Conservation (phyloP, 495 filamentous ascomycete genomes). For the Glarea lozoyensis region DNA sequence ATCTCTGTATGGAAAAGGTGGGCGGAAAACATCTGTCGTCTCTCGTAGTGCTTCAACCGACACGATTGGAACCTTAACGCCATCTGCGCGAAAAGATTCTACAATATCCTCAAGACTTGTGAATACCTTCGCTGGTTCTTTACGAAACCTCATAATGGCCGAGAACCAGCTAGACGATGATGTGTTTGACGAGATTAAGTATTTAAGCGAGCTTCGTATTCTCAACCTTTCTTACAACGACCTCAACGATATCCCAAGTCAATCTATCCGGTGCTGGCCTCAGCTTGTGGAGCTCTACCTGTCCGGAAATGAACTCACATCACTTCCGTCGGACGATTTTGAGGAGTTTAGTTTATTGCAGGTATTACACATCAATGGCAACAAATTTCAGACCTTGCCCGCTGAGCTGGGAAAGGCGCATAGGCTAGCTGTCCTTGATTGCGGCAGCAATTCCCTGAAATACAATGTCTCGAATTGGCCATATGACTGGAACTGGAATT, state of each 20-base stretch:
- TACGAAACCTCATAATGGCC: slow-evolving; percentile 77
- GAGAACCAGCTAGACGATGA: slow-evolving; percentile 93
- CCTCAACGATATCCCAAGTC: slow-evolving; percentile 81
- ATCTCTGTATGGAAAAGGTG: slow-evolving; percentile 64
- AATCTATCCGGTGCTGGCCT: slow-evolving; percentile 79
- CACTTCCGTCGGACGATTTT: slow-evolving; percentile 86
- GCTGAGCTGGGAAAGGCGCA: slow-evolving; percentile 92
- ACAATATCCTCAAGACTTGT: slow-evolving; percentile 62
- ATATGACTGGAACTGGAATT: slow-evolving; percentile 99
- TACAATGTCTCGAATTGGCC: slow-evolving; percentile 99
- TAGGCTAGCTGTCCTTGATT: slow-evolving; percentile 84
- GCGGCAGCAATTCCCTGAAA: slow-evolving; percentile 92
- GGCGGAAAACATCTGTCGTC: slow-evolving; percentile 75
- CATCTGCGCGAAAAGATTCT: slow-evolving; percentile 72
- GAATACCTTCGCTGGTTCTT: slow-evolving; percentile 76
- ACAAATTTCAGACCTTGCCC: slow-evolving; percentile 93
- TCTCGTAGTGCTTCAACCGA: slow-evolving; percentile 44
- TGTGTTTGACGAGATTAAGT: slow-evolving; percentile 79
- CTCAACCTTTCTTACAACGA: slow-evolving; percentile 95
- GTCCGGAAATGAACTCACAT: slow-evolving; percentile 89
- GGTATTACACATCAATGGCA: slow-evolving; percentile 88
- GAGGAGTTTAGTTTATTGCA: slow-evolving; percentile 81
- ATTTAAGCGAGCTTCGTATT: slow-evolving; percentile 75
- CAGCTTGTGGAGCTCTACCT: slow-evolving; percentile 86
- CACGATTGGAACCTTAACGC: slow-evolving; percentile 41